These are phyloP conservation scores for Chaetomium olivaceum DNA, from an alignment of 2,329 filamentous ascomycete genomes.

Conservation along the genomic window DNA sequence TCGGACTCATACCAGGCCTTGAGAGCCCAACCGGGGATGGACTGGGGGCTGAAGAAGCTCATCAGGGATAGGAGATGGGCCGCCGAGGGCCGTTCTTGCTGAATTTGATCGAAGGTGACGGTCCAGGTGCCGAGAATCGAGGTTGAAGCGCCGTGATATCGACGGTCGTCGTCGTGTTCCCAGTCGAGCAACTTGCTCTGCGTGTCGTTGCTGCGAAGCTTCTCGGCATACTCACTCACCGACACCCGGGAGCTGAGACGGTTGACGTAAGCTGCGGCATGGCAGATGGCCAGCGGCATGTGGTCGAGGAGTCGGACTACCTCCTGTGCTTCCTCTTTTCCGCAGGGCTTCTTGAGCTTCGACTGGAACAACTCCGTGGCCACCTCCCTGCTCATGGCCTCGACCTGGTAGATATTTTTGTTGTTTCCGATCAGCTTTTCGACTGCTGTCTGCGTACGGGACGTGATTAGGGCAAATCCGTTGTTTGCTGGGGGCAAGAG, in stretches of 20 bases:
- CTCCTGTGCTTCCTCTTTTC: slow-evolving; percentile 20
- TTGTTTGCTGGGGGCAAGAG: slow-evolving; percentile 7
- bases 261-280: slow-evolving; percentile 39
- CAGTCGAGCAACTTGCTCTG: not conserved
- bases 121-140: slow-evolving; percentile 34
- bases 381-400: not conserved
- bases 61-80: slow-evolving; percentile 46
- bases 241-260: slow-evolving; percentile 30
- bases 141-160: slow-evolving; percentile 28
- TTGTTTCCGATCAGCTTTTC: not conserved
- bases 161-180: slow-evolving; percentile 21
- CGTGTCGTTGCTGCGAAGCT: slow-evolving; percentile 33
- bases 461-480: slow-evolving; percentile 19
- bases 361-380: slow-evolving; percentile 35
- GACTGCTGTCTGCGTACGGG: not conserved
- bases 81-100: slow-evolving; percentile 37
- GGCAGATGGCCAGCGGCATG: slow-evolving; percentile 39
- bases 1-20: not conserved
- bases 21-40: slow-evolving; percentile 41
- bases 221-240: slow-evolving; percentile 40
- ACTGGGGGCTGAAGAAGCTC: slow-evolving; percentile 48
- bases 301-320: slow-evolving; percentile 37
- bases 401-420: not conserved
- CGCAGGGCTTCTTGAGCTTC: slow-evolving; percentile 5
- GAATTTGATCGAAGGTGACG: slow-evolving; percentile 38